Base-by-base conservation (phyloP, 176 grass and related monocot genomes). In the Aegilops sharonensis region DNA sequence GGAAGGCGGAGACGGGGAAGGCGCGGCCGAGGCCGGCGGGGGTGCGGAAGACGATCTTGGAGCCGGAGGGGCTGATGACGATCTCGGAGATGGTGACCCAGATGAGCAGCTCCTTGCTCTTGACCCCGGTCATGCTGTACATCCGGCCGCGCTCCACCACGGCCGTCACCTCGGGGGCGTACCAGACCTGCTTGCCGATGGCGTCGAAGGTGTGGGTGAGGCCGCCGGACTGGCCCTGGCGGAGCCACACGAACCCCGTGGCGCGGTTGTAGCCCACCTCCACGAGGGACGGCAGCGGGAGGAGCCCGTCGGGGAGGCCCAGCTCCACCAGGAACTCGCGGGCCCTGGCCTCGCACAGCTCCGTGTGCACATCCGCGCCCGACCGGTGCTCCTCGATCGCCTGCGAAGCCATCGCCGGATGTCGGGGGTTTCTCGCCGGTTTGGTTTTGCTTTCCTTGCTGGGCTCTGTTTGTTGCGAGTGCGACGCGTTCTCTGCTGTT, bases 51-150 rank as follows among this genome's bases (percentile, higher is more conserved):
- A 87, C 89, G 79, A 93, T 48, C 78, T 83, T 85, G 75, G n/a
- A 42, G 61, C 80, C 88, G 23, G 88, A 66, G 61, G 86, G 85
- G 78, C 86, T 87, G 85, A 90, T 10, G 79, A 81, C 75, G 78
- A 93, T 93, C 85, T 93, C 91, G 68, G 85, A 90, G 91, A 93
- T 47, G 73, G 85, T 61, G 82, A 93, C 79, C 91, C 91, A 93
- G 79, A 93, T 90, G 85, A 93, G 88, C 10, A 93, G 45, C 85
- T 93, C 91, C 88, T 88, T 90, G 85, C 85, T 90, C 88, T 93
- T 93, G 15, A 93, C 82, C 6, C 91, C 91, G 23, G 78, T 15
- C 30, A 93, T 14, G 66, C 66, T 14, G 72, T 75, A 82, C 91
- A 93, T 93, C 56, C 91, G 81, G 1, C 91, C 77, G 5, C 30